Base-by-base conservation (phyloP, 2,329 filamentous ascomycete genomes). In the Tympanopsis confertula region DNA sequence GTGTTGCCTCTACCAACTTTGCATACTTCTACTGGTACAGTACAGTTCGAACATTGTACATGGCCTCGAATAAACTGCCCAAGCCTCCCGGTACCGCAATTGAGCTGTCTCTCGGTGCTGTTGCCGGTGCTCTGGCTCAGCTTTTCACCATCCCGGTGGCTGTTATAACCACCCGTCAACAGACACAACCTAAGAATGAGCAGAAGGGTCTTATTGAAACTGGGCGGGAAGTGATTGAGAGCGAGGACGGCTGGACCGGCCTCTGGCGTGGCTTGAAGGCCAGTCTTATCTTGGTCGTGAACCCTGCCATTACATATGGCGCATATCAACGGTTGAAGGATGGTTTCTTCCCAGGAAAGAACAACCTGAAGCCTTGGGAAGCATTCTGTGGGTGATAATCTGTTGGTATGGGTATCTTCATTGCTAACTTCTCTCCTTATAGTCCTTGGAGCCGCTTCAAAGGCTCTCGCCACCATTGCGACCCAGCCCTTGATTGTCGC, bases 11-110 rank as follows among this genome's bases (percentile, higher is more conserved):
- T 19, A 96, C 89, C 38, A 98, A 98, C 61, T 98, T 98, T 56
- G 91, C 91, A 51, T 98, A 98, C 64, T 98, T 98, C 58, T 98
- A 98, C 66, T 96, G 89, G 88, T 96, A 96, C 59, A 91, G 86
- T 4, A 64, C 91, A 20, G 86, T 96, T 20, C 78, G 91, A 44
- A 77, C 77, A 13, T 60, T 94, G 15, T 96, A 96, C 57, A 61
- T 85, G 47, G 73, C 72, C 46, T 64, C 74, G 29, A 57, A 69
- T 43, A 73, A 71, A 47, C 55, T 55, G 13, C 47, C 56, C 3
- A 53, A 52, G 3, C 55, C 80, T 19, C 86, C 87, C 2, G 80
- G 85, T 15, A 96, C 89, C 1, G 74, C 83, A 4, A 69, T 82
- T 33, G 91, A 98, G 61, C 69, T 98, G 40, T 72, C 78, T 2